Base-by-base conservation (phyloP, 1,139 yeast species). In the Yamadazyma sp. region DNA sequence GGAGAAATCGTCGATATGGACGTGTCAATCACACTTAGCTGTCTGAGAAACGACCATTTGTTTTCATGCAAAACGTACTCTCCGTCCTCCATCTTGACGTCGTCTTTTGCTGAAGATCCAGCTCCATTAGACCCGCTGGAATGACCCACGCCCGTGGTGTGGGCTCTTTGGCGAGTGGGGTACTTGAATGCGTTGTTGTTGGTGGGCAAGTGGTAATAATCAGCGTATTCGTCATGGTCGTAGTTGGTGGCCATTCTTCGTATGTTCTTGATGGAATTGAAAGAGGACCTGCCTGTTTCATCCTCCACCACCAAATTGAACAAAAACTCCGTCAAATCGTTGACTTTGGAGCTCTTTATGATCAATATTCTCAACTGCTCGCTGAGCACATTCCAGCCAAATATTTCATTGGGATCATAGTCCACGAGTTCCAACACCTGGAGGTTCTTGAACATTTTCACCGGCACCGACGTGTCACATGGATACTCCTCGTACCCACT, bases 401-500 rank as follows among this genome's bases (percentile, higher is more conserved):
- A 80, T 10, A 81, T 65, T 46, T 80, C 85, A 46, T 79, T 78
- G 13, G 85, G 83, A 43, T 79, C 85, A 46, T 79, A 67, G 42
- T 79, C 83, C 29, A 68, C 61, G 4, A 82, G 57, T 52, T 81
- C 87, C 37, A 81, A 62, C 16, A 80, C 84, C 40, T 80, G 79
- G 31, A 81, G 57, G 52, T 80, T 82, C 46, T 78, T 79, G 54
- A 81, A 81, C 61, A 78, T 70, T 35, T 62, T 63, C 12, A 82
- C 54, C 1, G 87, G 87, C 6, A 82, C 82, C 2, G 84, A 73
- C 2, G 86, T 80, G 51, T 81, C 87, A 53, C 83, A 80, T 1
- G 87, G 87, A 50, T 76, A 81, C 53, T 81, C 87, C 53, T 81
- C 86, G 53, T 79, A 82, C 2, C 82, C 80, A 35, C 66, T 67